phyloP scores from a whole-genome alignment of 371 early-diverging fungal species.

The Rhizopus arrhizus region DNA sequence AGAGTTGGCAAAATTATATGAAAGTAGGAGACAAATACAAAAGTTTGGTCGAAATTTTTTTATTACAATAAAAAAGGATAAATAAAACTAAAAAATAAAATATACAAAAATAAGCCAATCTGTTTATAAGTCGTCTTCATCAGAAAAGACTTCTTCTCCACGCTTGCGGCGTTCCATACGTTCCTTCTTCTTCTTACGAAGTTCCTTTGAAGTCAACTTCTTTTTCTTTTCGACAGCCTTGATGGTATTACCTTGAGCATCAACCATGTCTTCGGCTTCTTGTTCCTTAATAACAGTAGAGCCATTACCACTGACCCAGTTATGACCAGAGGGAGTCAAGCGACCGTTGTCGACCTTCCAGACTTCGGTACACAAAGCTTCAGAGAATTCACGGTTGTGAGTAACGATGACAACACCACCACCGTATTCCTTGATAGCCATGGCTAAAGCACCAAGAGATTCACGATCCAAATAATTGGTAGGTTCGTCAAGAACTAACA shows the following conservation, averaged over 20 bases:
- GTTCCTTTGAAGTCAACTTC: conserved; percentile 52
- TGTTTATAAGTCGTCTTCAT: conserved; percentile 52
- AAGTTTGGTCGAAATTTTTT: too few relatives aligned
- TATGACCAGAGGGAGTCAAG: conserved; percentile 55
- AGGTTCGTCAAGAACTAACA: conserved; percentile 89
- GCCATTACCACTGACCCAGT: conserved; percentile 56
- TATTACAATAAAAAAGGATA: too few relatives aligned
- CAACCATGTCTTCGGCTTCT: conserved; percentile 47
- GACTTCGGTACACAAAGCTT: conserved; percentile 70
- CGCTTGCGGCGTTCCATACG: conserved; percentile 60
- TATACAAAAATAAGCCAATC: too few relatives aligned
- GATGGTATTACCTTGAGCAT: conserved; percentile 55
- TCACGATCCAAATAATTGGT: conserved; percentile 85
- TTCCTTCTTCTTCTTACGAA: conserved; percentile 62
- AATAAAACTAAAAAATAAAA: too few relatives aligned
- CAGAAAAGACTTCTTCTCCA: conserved; percentile 56
- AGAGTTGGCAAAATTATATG: too few relatives aligned
- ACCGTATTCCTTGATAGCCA: conserved; percentile 68
- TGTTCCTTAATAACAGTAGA: conserved; percentile 40
- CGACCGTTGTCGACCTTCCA: conserved; percentile 77
- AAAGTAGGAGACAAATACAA: too few relatives aligned
- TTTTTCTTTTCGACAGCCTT: conserved; percentile 54
- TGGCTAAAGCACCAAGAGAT: conserved; percentile 72
- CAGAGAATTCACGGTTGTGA: conserved; percentile 76
- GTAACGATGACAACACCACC: conserved; percentile 81